Evolutionary conservation across 2,329 filamentous ascomycete genomes (phyloP), one percentile per base, ranked within the genome.

Genomic region (Ceratocystis colombiana): DNA sequence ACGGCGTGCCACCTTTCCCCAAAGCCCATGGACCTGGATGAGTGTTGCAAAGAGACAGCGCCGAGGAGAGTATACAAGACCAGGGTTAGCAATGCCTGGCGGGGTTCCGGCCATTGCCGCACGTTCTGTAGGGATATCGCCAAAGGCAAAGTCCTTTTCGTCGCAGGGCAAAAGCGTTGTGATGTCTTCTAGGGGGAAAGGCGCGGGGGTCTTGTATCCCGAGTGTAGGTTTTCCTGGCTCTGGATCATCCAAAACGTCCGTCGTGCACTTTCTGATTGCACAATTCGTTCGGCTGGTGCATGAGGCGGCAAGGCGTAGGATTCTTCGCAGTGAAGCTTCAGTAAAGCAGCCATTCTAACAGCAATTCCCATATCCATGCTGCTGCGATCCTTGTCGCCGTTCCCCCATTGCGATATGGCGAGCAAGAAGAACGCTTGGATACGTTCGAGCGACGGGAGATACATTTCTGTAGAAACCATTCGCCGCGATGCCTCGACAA

Each of bases 221-320:
- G 75, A 74, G 68, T 76, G 73, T 0, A 77, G 70, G 67, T 76
- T 76, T 67, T 75, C 74, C 50, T 74, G 73, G 62, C 71, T 75
- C 65, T 75, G 71, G 5, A 76, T 70, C 71, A 77, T 73, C 75
- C 75, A 77, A 68, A 75, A 76, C 0, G 73, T 75, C 8, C 75
- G 70, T 5, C 75, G 69, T 0, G 75, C 75, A 30, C 71, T 71
- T 64, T 76, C 74, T 20, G 72, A 70, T 3, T 71, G 67, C 5
- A 76, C 72, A 17, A 75, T 67, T n/a, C 73, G 69, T 5, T 75
- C 72, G 5, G 71, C 68, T 0, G 71, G 68, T 3, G 72, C 71
- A 25, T 68, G 67, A 0, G 68, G 62, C 1, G 71, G 69, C 0
- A 76, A 68, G 1, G 65, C 53, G 64, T 76, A 77, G 1, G 73